Evolutionary conservation across 1,284 basidiomycete genomes (phyloP), one percentile per base, ranked within the genome.

Genomic region (Mrakiaceae sp.): DNA sequence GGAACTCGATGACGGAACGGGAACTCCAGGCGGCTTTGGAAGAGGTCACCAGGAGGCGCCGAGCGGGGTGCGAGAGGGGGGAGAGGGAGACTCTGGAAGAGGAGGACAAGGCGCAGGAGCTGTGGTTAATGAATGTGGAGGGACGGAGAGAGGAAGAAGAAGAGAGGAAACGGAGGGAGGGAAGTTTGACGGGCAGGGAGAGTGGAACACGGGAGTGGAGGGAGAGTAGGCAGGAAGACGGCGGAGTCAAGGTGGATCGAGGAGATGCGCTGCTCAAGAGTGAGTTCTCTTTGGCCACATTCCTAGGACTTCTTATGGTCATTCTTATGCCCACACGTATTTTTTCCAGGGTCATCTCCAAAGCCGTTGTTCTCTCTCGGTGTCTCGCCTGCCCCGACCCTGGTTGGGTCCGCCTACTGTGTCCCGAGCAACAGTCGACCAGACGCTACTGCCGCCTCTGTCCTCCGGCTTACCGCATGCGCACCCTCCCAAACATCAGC

Each of bases 191-290:
- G 2, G 75, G 75, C 3, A 66, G 78, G 10, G 67, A 72, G 47
- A 78, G 76, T 53, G 79, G 79, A 11, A 73, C 77, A 0, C 70
- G 70, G n/a, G 78, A 78, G 42, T 80, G 78, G 79, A 72, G 74
- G 57, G 71, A 70, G 49, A 69, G 66, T 58, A 66, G 79, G 43
- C 72, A 74, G n/a, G 79, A 80, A 67, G 67, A 72, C 47, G 77
- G 77, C 0, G 46, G 47, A 0, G 62, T 46, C 27, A 27, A 27
- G 27, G 27, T 27, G 51, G 46, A 14, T 43, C 43, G 4, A 12
- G 54, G 39, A 47, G 10, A 7, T 9, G 9, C 39, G 10, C 55
- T 56, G 40, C 27, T 27, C 27, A 27, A 27, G 27, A 27, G 27
- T 27, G 27, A 27, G 27, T 27, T 27, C 27, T 27, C 27, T 27